Percentiles rank a stretch among this genome's conserved stretches.
These are phyloP conservation scores for Paracoccidioides lutzii DNA, from an alignment of 2,329 filamentous ascomycete genomes.

Conservation along the genomic window DNA sequence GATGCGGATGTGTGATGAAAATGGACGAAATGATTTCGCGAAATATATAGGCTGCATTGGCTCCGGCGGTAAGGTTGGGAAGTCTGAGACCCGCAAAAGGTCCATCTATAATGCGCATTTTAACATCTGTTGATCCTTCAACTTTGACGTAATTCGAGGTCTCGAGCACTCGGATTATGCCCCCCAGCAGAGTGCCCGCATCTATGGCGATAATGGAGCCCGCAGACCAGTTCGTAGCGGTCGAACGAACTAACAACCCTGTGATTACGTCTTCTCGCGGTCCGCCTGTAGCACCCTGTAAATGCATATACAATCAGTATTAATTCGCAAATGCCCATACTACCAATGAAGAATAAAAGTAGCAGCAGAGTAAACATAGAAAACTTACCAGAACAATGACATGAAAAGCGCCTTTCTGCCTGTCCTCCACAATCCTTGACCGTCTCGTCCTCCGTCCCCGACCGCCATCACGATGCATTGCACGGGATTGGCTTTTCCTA, in stretches of 20 bases:
- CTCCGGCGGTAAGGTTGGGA: slow-evolving; percentile 50
- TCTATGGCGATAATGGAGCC: slow-evolving; percentile 85
- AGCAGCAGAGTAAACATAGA: background rate
- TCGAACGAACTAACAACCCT: slow-evolving; percentile 74
- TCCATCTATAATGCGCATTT: slow-evolving; percentile 37
- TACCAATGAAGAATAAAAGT: too few relatives aligned
- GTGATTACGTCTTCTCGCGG: slow-evolving; percentile 84
- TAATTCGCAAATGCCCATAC: background rate
- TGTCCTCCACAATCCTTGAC: slow-evolving; percentile 5
- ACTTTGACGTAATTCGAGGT: slow-evolving; percentile 11
- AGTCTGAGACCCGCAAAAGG: slow-evolving; percentile 71
- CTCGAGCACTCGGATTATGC: slow-evolving; percentile 69
- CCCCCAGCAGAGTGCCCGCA: slow-evolving; percentile 76
- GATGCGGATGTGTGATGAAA: slow-evolving; percentile 90
- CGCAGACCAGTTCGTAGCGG: slow-evolving; percentile 63
- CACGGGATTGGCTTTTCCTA: background rate
- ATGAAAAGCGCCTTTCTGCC: slow-evolving; percentile 45
- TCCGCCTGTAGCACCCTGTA: slow-evolving; percentile 75
- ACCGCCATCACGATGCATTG: slow-evolving; percentile 7
- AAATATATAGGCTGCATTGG: slow-evolving; percentile 72
- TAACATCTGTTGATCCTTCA: slow-evolving; percentile 14
- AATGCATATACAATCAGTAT: slow-evolving; percentile 17
- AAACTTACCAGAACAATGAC: slow-evolving; percentile 62
- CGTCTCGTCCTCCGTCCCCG: slow-evolving; percentile 1
- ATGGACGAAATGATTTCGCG: slow-evolving; percentile 72